A percentile compares a stretch with the other conserved stretches of the same genome.
phyloP scores from a whole-genome alignment of 768 basidiomycete species.

The Lyophyllum decastes region DNA sequence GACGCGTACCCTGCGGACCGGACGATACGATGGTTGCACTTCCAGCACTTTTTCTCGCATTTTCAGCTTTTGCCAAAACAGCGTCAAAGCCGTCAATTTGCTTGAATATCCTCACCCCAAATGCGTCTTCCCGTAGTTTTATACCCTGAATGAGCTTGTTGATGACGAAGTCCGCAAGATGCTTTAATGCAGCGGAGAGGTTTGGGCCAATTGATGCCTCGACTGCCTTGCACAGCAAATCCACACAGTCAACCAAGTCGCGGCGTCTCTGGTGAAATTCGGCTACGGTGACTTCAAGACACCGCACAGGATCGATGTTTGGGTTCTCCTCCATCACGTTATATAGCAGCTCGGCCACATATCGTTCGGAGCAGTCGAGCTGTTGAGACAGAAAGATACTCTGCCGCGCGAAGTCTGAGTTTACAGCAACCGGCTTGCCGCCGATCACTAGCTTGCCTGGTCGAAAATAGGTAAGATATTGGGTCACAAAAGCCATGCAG shows the following conservation, averaged over 20 bases:
- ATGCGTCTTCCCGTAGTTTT: conserved; percentile 9
- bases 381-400: conserved; percentile 78
- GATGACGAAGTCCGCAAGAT: conserved; percentile 57
- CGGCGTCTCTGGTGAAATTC: conserved; percentile 72
- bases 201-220: conserved; percentile 46
- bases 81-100: conserved; percentile 63
- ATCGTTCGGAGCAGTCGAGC: conserved; percentile 81
- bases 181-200: conserved; percentile 47
- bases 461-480: conserved; percentile 7
- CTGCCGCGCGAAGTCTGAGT: conserved; percentile 78
- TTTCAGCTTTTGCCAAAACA: conserved; percentile 54
- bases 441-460: conserved; percentile 68
- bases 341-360: conserved; percentile 70
- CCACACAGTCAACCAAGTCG: conserved; percentile 69
- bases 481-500: background rate
- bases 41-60: conserved; percentile 62
- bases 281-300: conserved; percentile 65
- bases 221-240: conserved; percentile 67
- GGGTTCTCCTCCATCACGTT: conserved; percentile 64
- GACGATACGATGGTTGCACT: conserved; percentile 58
- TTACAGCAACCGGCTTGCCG: conserved; percentile 70
- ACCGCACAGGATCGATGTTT: conserved; percentile 56
- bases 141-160: conserved; percentile 34
- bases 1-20: conserved; percentile 51
- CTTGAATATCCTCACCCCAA: conserved; percentile 48